Conservation (phyloP, 192 early-diverging fungal species). For the Coemansia sp. region DNA sequence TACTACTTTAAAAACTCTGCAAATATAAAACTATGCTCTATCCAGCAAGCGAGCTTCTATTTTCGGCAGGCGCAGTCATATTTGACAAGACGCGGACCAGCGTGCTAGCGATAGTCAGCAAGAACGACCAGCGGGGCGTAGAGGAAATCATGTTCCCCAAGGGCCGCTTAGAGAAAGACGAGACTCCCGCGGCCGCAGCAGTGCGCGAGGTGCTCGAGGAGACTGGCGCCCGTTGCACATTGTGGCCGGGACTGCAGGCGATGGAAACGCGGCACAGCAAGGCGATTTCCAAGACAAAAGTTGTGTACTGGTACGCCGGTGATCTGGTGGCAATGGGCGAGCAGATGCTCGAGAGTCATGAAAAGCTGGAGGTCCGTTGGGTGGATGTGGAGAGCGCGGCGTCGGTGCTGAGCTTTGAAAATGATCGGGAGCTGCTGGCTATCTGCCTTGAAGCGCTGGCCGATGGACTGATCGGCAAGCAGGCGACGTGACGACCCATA, state of each 20-base stretch:
- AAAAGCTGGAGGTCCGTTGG: slow-evolving; percentile 22
- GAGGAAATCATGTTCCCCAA: slow-evolving; percentile 31
- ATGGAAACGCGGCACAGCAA: slow-evolving; percentile 23
- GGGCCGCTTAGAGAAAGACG: slow-evolving; percentile 30
- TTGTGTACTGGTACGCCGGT: slow-evolving; percentile 49
- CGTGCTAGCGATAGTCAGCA: slow-evolving; percentile 20
- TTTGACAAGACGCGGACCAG: slow-evolving; percentile 14
- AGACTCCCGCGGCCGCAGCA: slow-evolving; percentile 23
- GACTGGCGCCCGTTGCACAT: slow-evolving; percentile 26
- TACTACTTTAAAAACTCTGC: too few species aligned
- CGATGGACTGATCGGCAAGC: too few species aligned
- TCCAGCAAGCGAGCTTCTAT: slow-evolving; percentile 13
- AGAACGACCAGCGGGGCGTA: slow-evolving; percentile 1
- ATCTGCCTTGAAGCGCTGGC: slow-evolving; percentile 8
- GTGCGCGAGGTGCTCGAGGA: slow-evolving; percentile 41
- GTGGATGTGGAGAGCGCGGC: slow-evolving; percentile 11
- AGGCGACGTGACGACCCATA: too few species aligned
- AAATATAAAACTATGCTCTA: too few species aligned
- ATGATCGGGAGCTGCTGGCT: slow-evolving; percentile 16
- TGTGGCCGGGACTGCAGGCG: slow-evolving; percentile 23
- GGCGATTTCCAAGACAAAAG: slow-evolving; percentile 17
- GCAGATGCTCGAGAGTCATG: slow-evolving; percentile 30
- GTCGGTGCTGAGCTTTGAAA: slow-evolving; percentile 12
- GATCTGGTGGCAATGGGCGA: slow-evolving; percentile 8
- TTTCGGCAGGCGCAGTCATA: slow-evolving; percentile 47